These are phyloP conservation scores for Stephanodiscus minutulus DNA, from an alignment of 108 stramenopile genomes.

Conservation along the genomic window DNA sequence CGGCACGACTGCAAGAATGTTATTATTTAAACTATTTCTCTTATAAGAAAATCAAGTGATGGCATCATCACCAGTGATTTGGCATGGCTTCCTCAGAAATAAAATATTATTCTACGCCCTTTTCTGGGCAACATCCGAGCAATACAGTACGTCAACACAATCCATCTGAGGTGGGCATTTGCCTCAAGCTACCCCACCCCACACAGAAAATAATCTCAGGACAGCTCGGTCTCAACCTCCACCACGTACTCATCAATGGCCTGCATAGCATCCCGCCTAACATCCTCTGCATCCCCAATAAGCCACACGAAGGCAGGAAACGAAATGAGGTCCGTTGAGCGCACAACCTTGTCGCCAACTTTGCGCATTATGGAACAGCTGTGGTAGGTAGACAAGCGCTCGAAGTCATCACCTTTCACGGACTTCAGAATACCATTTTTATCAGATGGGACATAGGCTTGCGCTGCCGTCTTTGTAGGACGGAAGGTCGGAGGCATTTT, in stretches of 20 bases:
- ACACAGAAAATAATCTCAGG: too few species aligned
- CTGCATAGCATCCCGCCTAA: slow-evolving; percentile 42
- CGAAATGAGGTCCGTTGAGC: slow-evolving; percentile 47
- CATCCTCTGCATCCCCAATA: slow-evolving; percentile 52
- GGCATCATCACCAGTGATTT: too few species aligned
- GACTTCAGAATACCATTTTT: slow-evolving; percentile 51
- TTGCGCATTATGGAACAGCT: slow-evolving; percentile 37
- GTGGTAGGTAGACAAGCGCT: slow-evolving; percentile 51
- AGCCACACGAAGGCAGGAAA: slow-evolving; percentile 60
- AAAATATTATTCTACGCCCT: too few species aligned
- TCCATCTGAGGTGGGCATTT: too few species aligned
- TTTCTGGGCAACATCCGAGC: too few species aligned
- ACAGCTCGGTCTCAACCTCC: slow-evolving; percentile 29
- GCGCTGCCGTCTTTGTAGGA: slow-evolving; percentile 40
- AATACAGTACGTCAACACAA: too few species aligned
- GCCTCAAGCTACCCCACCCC: too few species aligned
- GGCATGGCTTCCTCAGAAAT: too few species aligned
- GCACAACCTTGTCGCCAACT: slow-evolving; percentile 48
- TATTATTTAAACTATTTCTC: too few species aligned
- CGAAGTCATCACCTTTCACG: slow-evolving; percentile 45
- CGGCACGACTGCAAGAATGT: too few species aligned
- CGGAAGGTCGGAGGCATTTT: slow-evolving; percentile 56
- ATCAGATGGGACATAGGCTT: slow-evolving; percentile 50
- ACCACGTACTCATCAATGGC: slow-evolving; percentile 53
- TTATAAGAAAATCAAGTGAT: too few species aligned